A percentile compares a stretch with the other conserved stretches of the same genome.
Conservation (phyloP, 768 basidiomycete genomes). For the Heimioporus sp. region DNA sequence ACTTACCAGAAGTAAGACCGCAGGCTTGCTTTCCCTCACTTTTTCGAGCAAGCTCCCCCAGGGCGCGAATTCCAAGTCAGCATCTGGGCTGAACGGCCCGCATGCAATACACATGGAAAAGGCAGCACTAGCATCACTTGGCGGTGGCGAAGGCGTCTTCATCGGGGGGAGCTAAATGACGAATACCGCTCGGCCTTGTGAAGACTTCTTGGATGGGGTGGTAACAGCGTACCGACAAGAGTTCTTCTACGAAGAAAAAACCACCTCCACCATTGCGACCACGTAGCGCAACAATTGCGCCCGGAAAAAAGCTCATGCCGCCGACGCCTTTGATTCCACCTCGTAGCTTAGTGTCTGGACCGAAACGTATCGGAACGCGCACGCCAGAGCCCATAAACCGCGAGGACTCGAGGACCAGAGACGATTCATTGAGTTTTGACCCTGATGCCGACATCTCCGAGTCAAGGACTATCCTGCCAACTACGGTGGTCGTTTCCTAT, state of each 20-base stretch:
- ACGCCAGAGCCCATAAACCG: constrained; percentile 67
- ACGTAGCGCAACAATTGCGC: constrained; percentile 79
- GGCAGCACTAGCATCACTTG: constrained; percentile 35
- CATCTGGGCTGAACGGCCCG: constrained; percentile 84
- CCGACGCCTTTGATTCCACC: constrained; percentile 59
- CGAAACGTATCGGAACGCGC: constrained; percentile 70
- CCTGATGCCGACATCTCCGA: constrained; percentile 53
- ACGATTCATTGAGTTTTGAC: constrained; percentile 70
- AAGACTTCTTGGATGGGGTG: background rate
- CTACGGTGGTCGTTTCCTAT: constrained; percentile 63
- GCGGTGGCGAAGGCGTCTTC: constrained; percentile 41
- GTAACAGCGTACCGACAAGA: constrained; percentile 62
- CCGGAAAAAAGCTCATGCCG: constrained; percentile 81
- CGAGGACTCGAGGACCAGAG: constrained; percentile 80
- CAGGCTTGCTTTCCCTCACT: constrained; percentile 64
- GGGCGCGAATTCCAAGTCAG: constrained; percentile 72
- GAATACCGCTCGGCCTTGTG: background rate
- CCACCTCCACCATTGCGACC: constrained; percentile 91
- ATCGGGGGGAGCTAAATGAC: constrained; percentile 61
- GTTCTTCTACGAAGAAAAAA: constrained; percentile 80
- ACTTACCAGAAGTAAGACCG: constrained; percentile 72
- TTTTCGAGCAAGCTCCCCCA: constrained; percentile 62
- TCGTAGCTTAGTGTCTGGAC: constrained; percentile 61
- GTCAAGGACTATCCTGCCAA: constrained; percentile 75
- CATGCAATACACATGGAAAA: constrained; percentile 72